Evolutionary conservation across 2,329 filamentous ascomycete genomes (phyloP).

Genomic region (Metarhizium humberi): DNA sequence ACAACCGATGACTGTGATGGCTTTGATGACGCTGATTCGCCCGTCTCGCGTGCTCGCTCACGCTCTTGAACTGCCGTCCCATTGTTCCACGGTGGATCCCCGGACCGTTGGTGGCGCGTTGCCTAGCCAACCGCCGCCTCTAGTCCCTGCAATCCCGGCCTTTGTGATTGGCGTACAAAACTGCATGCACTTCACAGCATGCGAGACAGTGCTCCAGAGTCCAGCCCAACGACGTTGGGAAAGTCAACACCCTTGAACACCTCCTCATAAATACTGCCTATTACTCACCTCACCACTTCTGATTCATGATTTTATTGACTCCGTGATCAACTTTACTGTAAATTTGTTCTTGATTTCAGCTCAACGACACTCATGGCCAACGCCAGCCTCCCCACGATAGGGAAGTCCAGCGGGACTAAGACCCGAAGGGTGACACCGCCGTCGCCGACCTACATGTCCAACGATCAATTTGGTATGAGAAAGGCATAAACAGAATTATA

Average conservation of each 20-base stretch:
- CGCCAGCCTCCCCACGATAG: conserved; percentile 12
- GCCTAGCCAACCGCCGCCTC: conserved; percentile 13
- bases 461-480: conserved; percentile 53
- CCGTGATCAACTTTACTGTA: neutral
- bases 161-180: conserved; percentile 9
- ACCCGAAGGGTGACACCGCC: conserved; percentile 50
- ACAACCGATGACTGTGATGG: neutral
- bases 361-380: neutral
- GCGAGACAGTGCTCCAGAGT: neutral
- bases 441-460: conserved; percentile 55
- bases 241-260: conserved; percentile 7
- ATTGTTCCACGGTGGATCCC: neutral
- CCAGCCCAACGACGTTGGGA: conserved; percentile 1
- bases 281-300: neutral
- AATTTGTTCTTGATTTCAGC: neutral
- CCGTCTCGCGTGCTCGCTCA: too few relatives aligned
- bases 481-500: neutral
- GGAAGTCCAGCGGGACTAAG: conserved; percentile 23
- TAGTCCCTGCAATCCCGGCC: neutral
- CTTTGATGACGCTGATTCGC: neutral
- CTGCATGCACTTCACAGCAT: neutral
- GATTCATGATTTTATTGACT: neutral
- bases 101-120: conserved; percentile 8
- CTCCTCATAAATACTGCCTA: neutral
- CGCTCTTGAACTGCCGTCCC: neutral